Evolutionary conservation across 2,329 filamentous ascomycete genomes (phyloP).

Genomic region (Ascochyta lentis): DNA sequence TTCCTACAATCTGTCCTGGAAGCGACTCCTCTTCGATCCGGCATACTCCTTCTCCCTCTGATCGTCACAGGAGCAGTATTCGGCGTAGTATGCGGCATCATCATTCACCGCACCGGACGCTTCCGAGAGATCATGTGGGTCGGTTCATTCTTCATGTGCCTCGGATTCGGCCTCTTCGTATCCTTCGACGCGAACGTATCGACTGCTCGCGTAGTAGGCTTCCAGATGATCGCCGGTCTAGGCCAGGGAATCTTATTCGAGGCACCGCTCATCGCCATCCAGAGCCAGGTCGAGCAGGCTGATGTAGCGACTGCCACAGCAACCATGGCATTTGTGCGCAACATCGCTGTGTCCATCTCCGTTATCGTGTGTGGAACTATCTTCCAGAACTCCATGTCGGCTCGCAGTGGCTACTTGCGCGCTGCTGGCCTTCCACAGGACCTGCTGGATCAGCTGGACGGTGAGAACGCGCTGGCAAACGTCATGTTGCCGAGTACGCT

Average conservation of each 20-base stretch:
- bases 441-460: conserved; percentile 60
- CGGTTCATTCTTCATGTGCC: conserved; percentile 39
- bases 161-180: conserved; percentile 48
- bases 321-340: conserved; percentile 57
- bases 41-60: conserved; percentile 68
- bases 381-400: conserved; percentile 67
- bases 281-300: conserved; percentile 59
- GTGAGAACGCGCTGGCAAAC: conserved; percentile 65
- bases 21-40: conserved; percentile 66
- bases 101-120: conserved; percentile 54
- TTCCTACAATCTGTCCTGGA: conserved; percentile 74
- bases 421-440: conserved; percentile 58
- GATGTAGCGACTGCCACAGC: conserved; percentile 61
- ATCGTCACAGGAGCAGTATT: conserved; percentile 54
- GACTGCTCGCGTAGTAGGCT: conserved; percentile 52
- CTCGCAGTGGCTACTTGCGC: conserved; percentile 55
- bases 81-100: conserved; percentile 56
- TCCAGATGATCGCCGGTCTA: conserved; percentile 59
- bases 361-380: conserved; percentile 60
- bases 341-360: conserved; percentile 55
- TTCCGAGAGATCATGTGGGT: conserved; percentile 50
- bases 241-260: conserved; percentile 62
- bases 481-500: conserved; percentile 63
- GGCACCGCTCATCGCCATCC: conserved; percentile 63
- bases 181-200: conserved; percentile 36